Evolutionary conservation across 257 asterid genomes (phyloP).

Genomic region (Buddleja alternifolia): DNA sequence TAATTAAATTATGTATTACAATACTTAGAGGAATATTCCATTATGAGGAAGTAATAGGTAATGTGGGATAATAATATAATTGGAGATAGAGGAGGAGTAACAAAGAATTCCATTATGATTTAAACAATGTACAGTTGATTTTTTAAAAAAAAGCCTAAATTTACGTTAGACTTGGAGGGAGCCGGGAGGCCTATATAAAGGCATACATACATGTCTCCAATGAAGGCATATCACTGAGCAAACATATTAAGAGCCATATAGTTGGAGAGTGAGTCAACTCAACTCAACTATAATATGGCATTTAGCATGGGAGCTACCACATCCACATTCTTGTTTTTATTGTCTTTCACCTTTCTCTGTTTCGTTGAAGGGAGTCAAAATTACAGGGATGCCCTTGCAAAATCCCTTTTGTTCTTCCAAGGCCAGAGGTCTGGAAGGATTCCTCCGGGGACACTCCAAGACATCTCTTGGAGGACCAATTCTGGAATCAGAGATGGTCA

Average conservation of each 20-base stretch:
- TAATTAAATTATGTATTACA: too few relatives aligned
- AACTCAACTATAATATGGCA: constrained; percentile 36
- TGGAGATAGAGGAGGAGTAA: too few relatives aligned
- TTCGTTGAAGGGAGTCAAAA: constrained; percentile 44
- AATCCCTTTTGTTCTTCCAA: constrained; percentile 82
- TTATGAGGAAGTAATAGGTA: too few relatives aligned
- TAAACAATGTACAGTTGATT: constrained; percentile 21
- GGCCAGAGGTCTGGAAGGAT: constrained; percentile 88
- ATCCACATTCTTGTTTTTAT: constrained; percentile 26
- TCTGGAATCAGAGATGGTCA: constrained; percentile 80
- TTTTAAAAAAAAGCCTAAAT: constrained; percentile 58
- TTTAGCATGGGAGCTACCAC: constrained; percentile 17
- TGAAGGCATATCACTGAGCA: constrained; percentile 17
- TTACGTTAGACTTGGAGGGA: too few relatives aligned
- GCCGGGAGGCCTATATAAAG: too few relatives aligned
- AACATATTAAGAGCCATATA: not conserved
- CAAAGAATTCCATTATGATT: not conserved
- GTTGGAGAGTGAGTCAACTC: not conserved
- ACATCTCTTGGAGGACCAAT: constrained; percentile 60
- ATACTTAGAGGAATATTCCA: too few relatives aligned
- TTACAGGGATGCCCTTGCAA: constrained; percentile 77
- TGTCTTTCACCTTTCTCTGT: constrained; percentile 22
- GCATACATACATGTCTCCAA: constrained; percentile 9
- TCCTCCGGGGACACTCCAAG: constrained; percentile 40
- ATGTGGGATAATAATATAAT: too few relatives aligned